Evolutionary conservation across 805 yeast genomes (phyloP).

Genomic region (Wickerhamiella kurtzmanii): DNA sequence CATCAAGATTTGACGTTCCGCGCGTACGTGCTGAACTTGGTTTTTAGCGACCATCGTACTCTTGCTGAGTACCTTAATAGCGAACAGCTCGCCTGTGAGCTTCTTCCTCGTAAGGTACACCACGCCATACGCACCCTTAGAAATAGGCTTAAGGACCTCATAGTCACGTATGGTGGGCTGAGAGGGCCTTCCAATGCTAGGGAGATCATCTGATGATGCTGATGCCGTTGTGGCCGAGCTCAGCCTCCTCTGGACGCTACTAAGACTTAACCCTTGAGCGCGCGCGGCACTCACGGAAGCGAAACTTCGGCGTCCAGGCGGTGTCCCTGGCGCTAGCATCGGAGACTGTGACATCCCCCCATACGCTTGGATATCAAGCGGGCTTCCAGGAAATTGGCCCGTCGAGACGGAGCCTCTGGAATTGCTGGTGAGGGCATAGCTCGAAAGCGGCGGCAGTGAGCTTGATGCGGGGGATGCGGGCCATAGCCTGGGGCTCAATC

Average conservation of each 20-base stretch:
- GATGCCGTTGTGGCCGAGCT: slow-evolving; percentile 2
- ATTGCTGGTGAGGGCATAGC: neutral
- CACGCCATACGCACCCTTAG: slow-evolving; percentile 95
- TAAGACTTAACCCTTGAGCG: neutral
- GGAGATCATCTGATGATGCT: neutral
- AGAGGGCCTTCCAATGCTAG: slow-evolving; percentile 1
- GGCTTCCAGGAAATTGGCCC: neutral
- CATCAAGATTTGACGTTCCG: slow-evolving; percentile 97
- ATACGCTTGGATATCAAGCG: neutral
- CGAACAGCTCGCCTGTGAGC: slow-evolving; percentile 86
- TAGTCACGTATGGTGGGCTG: slow-evolving; percentile 74
- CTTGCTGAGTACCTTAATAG: slow-evolving; percentile 82
- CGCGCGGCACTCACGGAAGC: neutral
- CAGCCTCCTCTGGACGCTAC: neutral
- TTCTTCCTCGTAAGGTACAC: slow-evolving; percentile 76
- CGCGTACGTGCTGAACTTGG: slow-evolving; percentile 85
- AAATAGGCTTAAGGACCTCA: slow-evolving; percentile 81
- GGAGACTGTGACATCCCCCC: neutral
- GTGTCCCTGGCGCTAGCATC: neutral
- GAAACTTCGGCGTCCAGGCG: slow-evolving; percentile 1
- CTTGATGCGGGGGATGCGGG: slow-evolving; percentile 8
- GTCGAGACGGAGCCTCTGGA: neutral
- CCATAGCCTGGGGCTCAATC: slow-evolving; percentile 9
- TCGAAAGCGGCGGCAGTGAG: neutral
- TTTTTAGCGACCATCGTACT: slow-evolving; percentile 95